Base-by-base conservation (phyloP, 2,329 filamentous ascomycete genomes). In the Ophiocordyceps robertsii region DNA sequence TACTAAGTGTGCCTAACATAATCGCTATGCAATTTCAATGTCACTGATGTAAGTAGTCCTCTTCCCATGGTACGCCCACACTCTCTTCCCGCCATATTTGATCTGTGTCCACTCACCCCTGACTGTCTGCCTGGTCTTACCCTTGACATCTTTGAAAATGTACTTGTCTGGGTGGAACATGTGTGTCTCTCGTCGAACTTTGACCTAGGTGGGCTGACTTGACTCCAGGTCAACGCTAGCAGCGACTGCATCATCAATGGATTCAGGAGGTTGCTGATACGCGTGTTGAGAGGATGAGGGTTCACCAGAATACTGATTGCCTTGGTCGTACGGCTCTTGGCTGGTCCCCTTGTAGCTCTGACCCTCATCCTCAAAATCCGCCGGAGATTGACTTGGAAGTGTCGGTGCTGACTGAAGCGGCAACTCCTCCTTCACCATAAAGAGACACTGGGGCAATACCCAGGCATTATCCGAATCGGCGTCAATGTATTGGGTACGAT, bases 401-500 rank as follows among this genome's bases (percentile, higher is more conserved):
- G 27, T 38, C 37, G 29, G 38, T 40, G 24, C 37, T n/a, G 24
- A 16, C 24, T 24, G 37, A n/a, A 38, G 37, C n/a, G 21, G 40
- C 12, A 37, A 6, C 24, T 31, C 24, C 17, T 41, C 16, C 24
- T 36, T 41, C 6, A 37, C 32, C 32, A 37, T 29, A 12, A 33
- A 16, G 37, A 44, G 31, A 13, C 37, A 40, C 29, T 41, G 33
- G 19, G 37, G 35, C 29, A 44, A 44, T 37, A 46, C 42, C 27
- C 30, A 32, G 40, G 46, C 39, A 31, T 39, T 41, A 27, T 32
- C 16, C 24, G 42, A 47, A 30, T 33, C 31, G 27, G 39, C 42
- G 38, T 44, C 42, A 24, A 44, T 39, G 42, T 46, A 47, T 40
- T 47, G 42, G 12, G 27, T 21, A n/a, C 35, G 29, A 12, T 37